Evolutionary conservation across 75 land plant species (phyloP).

Genomic region (Pinus taeda): DNA sequence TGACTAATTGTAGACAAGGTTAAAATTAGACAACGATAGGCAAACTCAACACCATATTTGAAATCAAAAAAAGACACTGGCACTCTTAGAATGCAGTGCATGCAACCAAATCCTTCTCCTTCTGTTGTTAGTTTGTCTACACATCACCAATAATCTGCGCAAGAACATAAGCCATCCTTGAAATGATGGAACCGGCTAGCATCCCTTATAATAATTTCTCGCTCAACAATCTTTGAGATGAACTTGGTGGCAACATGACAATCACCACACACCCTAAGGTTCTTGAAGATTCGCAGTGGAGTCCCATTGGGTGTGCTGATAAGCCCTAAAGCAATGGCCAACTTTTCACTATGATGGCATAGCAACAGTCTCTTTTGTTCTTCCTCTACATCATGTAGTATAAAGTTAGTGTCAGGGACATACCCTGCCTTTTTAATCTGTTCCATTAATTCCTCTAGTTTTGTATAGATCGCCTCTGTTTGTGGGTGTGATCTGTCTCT

Average conservation of each 20-base stretch:
- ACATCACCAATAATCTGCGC: constrained; percentile 34
- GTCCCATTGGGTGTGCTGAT: constrained; percentile 6
- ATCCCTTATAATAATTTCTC: constrained; percentile 37
- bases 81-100: too few relatives aligned
- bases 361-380: constrained; percentile 5
- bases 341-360: constrained; percentile 44
- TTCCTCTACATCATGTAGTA: constrained; percentile 1
- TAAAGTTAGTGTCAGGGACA: too few relatives aligned
- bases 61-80: too few relatives aligned
- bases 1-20: too few relatives aligned
- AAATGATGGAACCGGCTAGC: constrained; percentile 34
- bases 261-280: constrained; percentile 44
- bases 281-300: constrained; percentile 28
- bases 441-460: too few relatives aligned
- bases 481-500: constrained; percentile 1
- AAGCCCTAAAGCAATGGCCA: constrained; percentile 42
- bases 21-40: too few relatives aligned
- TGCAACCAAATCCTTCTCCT: too few relatives aligned
- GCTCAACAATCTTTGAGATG: constrained; percentile 18
- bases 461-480: too few relatives aligned
- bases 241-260: constrained; percentile 42
- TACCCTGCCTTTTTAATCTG: too few relatives aligned
- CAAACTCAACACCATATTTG: too few relatives aligned
- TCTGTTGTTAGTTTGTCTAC: too few relatives aligned
- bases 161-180: constrained; percentile 38